phyloP scores from a whole-genome alignment of 2,329 filamentous ascomycete species.

The Arachnomyces sp. region DNA sequence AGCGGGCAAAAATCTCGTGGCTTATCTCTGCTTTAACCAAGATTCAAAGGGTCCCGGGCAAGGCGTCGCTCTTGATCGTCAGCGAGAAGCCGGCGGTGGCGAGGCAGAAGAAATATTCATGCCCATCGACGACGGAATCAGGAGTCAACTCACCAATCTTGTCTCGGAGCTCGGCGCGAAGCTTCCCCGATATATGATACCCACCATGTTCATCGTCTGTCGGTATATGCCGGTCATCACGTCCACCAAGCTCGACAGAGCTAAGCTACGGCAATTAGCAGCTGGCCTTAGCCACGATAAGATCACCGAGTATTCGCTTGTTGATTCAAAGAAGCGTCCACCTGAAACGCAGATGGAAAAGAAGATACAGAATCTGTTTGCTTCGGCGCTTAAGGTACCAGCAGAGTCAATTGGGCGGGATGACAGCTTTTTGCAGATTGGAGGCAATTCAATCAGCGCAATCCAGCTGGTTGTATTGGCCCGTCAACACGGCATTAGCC shows the following conservation, averaged over 20 bases:
- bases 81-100: no score
- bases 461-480: constrained; percentile 4
- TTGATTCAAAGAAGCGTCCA: neutral
- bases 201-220: constrained; percentile 26
- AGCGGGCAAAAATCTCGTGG: no score
- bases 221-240: constrained; percentile 23
- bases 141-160: no score
- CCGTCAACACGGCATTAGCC: neutral
- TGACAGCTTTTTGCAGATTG: constrained; percentile 20
- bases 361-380: constrained; percentile 7
- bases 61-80: no score
- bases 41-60: no score
- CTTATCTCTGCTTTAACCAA: no score
- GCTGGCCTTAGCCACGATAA: constrained; percentile 3
- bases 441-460: constrained; percentile 16
- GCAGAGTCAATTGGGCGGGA: constrained; percentile 11
- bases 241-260: constrained; percentile 26
- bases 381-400: constrained; percentile 7
- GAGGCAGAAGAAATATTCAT: no score
- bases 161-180: no score
- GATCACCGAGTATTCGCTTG: neutral
- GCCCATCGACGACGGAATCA: no score
- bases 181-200: constrained; percentile 26
- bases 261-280: constrained; percentile 7
- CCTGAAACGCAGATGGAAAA: no score